phyloP scores from a whole-genome alignment of 2,329 filamentous ascomycete species.

The Xylaria sp. region DNA sequence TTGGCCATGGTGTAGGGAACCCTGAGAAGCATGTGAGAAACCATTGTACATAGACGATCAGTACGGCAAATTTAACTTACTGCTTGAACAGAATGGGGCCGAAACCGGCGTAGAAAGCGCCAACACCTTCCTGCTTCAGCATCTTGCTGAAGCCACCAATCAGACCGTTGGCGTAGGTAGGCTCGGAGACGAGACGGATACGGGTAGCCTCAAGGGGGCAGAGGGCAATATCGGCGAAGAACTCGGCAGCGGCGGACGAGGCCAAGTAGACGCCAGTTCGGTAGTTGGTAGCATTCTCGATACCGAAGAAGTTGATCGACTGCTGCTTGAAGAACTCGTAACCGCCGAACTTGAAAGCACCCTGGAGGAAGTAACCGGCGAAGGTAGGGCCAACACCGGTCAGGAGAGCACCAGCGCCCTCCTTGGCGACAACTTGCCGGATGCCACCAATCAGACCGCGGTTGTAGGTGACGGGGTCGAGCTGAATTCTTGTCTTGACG shows the following conservation, averaged over 20 bases:
- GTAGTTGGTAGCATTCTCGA: constrained; percentile 69
- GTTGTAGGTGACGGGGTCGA: constrained; percentile 78
- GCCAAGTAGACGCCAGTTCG: constrained; percentile 71
- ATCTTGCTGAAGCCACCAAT: constrained; percentile 73
- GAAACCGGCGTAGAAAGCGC: constrained; percentile 78
- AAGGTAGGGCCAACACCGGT: constrained; percentile 75
- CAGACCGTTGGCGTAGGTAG: constrained; percentile 71
- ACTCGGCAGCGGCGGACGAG: constrained; percentile 57
- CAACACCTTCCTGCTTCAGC: constrained; percentile 69
- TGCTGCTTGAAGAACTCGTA: constrained; percentile 87
- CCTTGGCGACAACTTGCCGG: constrained; percentile 70
- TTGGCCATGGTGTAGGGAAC: constrained; percentile 83
- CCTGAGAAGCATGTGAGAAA: constrained; percentile 46
- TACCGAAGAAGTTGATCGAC: constrained; percentile 70
- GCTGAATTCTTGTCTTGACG: constrained; percentile 81
- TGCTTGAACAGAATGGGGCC: constrained; percentile 75
- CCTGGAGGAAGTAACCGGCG: constrained; percentile 80
- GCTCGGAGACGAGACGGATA: constrained; percentile 77
- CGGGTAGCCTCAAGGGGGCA: constrained; percentile 79
- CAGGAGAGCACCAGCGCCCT: constrained; percentile 74
- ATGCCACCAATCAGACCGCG: constrained; percentile 74
- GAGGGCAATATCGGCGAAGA: constrained; percentile 69
- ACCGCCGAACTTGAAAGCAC: constrained; percentile 80
- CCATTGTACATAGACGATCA: not conserved
- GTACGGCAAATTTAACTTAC: constrained; percentile 47